Conservation (phyloP, 129 eudicot species). For the Pittosporum tobira region DNA sequence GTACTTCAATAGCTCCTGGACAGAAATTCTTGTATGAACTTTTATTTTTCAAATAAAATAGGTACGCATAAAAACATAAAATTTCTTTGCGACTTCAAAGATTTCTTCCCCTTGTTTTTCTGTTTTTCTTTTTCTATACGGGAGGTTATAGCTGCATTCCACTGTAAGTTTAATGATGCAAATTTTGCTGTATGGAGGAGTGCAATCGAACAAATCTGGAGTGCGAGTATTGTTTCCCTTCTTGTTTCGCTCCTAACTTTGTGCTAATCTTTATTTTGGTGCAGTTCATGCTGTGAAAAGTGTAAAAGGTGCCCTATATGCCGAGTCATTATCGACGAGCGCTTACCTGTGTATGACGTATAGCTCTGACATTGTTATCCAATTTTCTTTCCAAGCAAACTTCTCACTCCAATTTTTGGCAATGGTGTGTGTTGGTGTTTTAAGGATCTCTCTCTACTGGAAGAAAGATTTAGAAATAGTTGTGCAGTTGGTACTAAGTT, state of each 20-base stretch:
- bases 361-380: conserved; percentile 23
- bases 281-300: conserved; percentile 73
- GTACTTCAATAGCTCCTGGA: conserved; percentile 26
- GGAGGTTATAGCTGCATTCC: too few relatives aligned
- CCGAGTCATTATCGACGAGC: conserved; percentile 63
- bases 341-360: conserved; percentile 71
- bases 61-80: too few relatives aligned
- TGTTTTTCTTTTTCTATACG: too few relatives aligned
- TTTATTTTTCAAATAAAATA: too few relatives aligned
- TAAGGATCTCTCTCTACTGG: not conserved
- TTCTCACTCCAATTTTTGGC: conserved; percentile 13
- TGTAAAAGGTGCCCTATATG: conserved; percentile 91
- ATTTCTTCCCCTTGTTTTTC: too few relatives aligned
- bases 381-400: not conserved
- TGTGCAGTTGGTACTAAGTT: too few relatives aligned
- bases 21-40: too few relatives aligned
- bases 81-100: too few relatives aligned
- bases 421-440: not conserved
- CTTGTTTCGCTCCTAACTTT: not conserved
- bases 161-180: too few relatives aligned
- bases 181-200: too few relatives aligned
- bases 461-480: not conserved
- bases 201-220: too few relatives aligned
- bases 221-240: too few relatives aligned
- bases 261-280: not conserved